Base-by-base conservation (phyloP, 2,329 filamentous ascomycete genomes). In the Aspergillus glaucus region DNA sequence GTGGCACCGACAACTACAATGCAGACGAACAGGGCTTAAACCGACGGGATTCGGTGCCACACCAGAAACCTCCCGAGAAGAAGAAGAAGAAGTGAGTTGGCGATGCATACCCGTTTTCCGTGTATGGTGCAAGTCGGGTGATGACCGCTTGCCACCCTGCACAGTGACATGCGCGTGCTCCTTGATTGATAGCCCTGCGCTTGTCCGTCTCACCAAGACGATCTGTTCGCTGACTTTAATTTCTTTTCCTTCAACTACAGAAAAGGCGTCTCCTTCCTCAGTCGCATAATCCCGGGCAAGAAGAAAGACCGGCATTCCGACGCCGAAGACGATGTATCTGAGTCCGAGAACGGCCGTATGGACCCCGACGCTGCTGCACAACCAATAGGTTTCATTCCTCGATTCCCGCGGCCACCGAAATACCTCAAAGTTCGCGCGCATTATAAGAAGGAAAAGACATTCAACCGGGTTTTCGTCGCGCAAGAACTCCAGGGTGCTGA, bases 211-310 rank as follows among this genome's bases (percentile, higher is more conserved):
- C 8, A 21, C 37, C 37, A 40, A 10, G 17, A 40, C 37, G 9
- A 40, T 15, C 17, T 12, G 17, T 40, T 40, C 17, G 37, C 37
- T 40, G 37, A 40, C 37, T 19, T 12, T 21, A 40, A 21, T 12
- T 30, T 12, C 51, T 48, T 43, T 24, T 42, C 53, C 46, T 12
- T 30, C 48, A 50, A 30, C 12, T 59, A 62, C 61, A 95, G 87
- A 69, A 96, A 95, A 73, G 86, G 87, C 24, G 82, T 86, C 15
- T 95, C 90, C 12, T 95, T 98, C 65, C 80, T 98, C 24, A 94
- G 89, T 67, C 87, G 90, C 47, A 78, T 97, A 67, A 87, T 88
- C 60, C 79, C 80, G 53, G 79, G 78, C 51, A 90, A 89, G 73
- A 94, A 86, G 69, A 89, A 87, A 64, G 81, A 82, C 52, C 57